A percentile compares a stretch with the other conserved stretches of the same genome.
Conservation (phyloP, 768 basidiomycete species). For the Amyloporia xantha region DNA sequence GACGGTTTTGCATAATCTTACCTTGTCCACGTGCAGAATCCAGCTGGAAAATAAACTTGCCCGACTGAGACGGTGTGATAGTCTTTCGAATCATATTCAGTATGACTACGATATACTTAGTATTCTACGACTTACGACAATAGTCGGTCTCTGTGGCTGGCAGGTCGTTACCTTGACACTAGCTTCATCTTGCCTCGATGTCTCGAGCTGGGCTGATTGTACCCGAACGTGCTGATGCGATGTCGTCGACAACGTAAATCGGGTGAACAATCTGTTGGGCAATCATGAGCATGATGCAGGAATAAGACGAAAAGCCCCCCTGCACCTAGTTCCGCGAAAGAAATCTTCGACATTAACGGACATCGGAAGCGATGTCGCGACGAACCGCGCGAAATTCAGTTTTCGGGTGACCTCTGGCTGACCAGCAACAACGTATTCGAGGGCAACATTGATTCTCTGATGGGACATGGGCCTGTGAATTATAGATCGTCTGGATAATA, state of each 20-base stretch:
- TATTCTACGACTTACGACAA: conserved; percentile 38
- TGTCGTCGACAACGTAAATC: conserved; percentile 83
- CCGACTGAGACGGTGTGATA: conserved; percentile 67
- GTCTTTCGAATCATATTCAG: conserved; percentile 40
- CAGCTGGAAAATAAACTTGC: conserved; percentile 78
- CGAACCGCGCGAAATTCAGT: conserved; percentile 44
- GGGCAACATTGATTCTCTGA: conserved; percentile 62
- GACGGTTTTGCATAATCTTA: too few relatives aligned
- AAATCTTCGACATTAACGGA: conserved; percentile 95
- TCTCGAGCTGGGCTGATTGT: conserved; percentile 47
- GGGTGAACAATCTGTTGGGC: conserved; percentile 68
- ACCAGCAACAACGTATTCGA: conserved; percentile 58
- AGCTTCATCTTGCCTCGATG: conserved; percentile 35
- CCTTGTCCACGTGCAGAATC: conserved; percentile 57
- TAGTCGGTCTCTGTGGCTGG: conserved; percentile 36
- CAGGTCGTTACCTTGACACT: conserved; percentile 49
- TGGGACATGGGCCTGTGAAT: conserved; percentile 2
- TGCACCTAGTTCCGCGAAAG: conserved; percentile 79
- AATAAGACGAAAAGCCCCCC: conserved; percentile 7
- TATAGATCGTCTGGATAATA: too few relatives aligned
- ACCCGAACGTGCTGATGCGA: conserved; percentile 77
- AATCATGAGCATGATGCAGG: neutral
- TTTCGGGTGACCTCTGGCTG: conserved; percentile 49
- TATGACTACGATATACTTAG: neutral
- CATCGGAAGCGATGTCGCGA: conserved; percentile 73